Evolutionary conservation across 371 early-diverging fungal species (phyloP).

Genomic region (Vairimorpha ceranae): DNA sequence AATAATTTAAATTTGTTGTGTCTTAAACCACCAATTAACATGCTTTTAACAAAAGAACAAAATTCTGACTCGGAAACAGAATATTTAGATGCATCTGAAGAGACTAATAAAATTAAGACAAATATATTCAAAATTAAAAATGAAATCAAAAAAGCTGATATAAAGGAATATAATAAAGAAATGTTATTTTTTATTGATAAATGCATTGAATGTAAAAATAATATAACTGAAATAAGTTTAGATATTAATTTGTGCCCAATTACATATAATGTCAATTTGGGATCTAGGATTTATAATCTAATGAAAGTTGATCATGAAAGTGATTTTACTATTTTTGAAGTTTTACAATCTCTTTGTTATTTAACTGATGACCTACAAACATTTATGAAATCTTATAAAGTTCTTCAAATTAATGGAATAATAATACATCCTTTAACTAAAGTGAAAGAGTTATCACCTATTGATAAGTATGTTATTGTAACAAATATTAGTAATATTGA

Average conservation of each 20-base stretch:
- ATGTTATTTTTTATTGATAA: constrained; percentile 5
- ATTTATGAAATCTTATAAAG: neutral
- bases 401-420: constrained; percentile 5
- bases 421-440: constrained; percentile 24
- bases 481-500: neutral
- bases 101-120: neutral
- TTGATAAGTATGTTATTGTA: constrained; percentile 4
- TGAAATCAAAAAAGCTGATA: neutral
- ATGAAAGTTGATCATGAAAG: neutral
- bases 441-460: neutral
- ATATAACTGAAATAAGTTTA: neutral
- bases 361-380: neutral
- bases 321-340: neutral
- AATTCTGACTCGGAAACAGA: neutral
- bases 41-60: too few species aligned
- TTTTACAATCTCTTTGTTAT: neutral
- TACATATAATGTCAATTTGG: constrained; percentile 4
- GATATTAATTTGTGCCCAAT: neutral
- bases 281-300: neutral
- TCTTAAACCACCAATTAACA: too few species aligned
- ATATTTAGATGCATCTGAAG: neutral
- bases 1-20: too few species aligned
- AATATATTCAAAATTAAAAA: neutral
- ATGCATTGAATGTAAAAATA: constrained; percentile 9
- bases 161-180: neutral